Evolutionary conservation across 192 early-diverging fungal genomes (phyloP), one percentile per base, ranked within the genome.

Genomic region (Backusella circina): DNA sequence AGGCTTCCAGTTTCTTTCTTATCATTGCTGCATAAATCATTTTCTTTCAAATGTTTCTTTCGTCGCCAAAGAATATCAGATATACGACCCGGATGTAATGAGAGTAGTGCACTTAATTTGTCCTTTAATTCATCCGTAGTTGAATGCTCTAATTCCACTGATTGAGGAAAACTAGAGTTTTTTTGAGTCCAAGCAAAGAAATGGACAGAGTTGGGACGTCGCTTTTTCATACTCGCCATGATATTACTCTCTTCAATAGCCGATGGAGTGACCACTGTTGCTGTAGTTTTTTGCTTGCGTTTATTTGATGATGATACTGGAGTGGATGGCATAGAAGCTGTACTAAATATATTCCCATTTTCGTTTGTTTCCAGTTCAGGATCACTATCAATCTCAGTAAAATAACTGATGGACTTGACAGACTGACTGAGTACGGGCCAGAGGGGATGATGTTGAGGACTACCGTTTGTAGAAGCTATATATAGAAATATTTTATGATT

Each of bases 401-500:
- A 41, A 65, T 13, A 39, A n/a, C 38, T 67, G 13, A 37, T 44
- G 0, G 65, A 6, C 36, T 66, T 30, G 65, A 38, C 26, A 3
- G 73, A 16, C 12, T 74, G 73, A 37, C 15, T 67, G 5, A 74
- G 13, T 21, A 74, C 38, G 9, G 70, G 72, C 73, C 80, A 87
- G 1, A 88, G 84, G 35, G 87, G 86, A 70, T 86, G 78, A 5
- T 79, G 72, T 30, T 88, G 86, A 50, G 83, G 76, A 9, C 86
- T 71, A n/a, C 68, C 75, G 37, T 76, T 68, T 33, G 75, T 51
- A 9, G 50, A 32, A 71, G 36, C 36, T 44, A 18, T 28, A 51
- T 33, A 47, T 67, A 36, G 15, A 67, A 74, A 75, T 5, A 1
- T 4, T 6, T 3, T 16, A n/a, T 47, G 44, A 16, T 47, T 18